Evolutionary conservation across 2,329 filamentous ascomycete genomes (phyloP).

Genomic region (Ophiocordyceps camponoti-saundersi): DNA sequence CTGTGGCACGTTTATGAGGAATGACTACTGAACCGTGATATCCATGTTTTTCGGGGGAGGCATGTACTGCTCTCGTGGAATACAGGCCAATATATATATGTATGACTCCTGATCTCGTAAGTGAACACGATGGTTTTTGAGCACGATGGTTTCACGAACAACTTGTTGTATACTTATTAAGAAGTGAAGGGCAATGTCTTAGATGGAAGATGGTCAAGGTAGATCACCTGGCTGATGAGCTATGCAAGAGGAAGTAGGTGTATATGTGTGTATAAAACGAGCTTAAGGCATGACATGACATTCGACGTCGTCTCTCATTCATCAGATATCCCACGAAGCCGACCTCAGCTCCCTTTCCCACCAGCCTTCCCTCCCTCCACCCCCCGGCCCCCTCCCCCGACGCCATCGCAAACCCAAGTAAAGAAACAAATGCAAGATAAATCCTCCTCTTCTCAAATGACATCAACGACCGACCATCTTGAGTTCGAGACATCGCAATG

Average conservation of each 20-base stretch:
- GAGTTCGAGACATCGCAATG: slow-evolving; percentile 11
- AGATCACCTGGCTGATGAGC: neutral
- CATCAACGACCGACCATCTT: slow-evolving; percentile 9
- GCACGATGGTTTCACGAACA: no score
- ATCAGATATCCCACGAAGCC: neutral
- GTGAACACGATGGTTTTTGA: no score
- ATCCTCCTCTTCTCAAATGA: neutral
- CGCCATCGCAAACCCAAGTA: neutral
- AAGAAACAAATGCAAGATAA: neutral
- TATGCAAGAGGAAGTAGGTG: neutral
- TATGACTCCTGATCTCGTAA: no score
- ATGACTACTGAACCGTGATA: no score
- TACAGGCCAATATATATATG: no score
- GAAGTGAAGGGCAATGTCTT: no score
- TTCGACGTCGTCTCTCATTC: neutral
- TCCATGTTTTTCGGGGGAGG: no score
- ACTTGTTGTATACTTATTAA: no score
- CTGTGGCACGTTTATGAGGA: neutral
- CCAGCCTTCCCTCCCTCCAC: no score
- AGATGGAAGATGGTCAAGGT: no score
- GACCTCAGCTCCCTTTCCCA: neutral
- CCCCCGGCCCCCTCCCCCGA: neutral
- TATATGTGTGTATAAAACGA: neutral
- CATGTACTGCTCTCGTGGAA: no score
- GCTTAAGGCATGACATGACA: neutral